Base-by-base conservation (phyloP, 108 stramenopile species). In the Schizochytrium sp. region DNA sequence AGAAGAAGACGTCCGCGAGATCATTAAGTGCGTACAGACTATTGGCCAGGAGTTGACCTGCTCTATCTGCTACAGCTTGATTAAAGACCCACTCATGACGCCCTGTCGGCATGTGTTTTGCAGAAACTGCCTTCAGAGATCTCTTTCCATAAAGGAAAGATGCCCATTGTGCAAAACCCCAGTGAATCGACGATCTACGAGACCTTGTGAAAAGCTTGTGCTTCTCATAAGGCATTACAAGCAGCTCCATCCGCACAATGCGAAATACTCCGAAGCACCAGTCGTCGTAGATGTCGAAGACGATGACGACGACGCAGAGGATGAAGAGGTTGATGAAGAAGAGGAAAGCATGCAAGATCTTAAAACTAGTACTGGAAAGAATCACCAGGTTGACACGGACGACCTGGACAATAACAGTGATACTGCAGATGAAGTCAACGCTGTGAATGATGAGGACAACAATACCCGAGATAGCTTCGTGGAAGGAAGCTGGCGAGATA, bases 11-110 rank as follows among this genome's bases (percentile, higher is more conserved):
- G 76, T 83, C 17, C 50, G 50, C 8, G 47, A 49, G 76, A 55
- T 83, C 55, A 28, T 83, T 38, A 7, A 83, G 76, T 49, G 50
- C 15, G 53, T 83, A 53, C 76, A 83, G 3, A n/a, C 53, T 38
- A 55, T 83, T 28, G 76, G 76, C 50, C 76, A 83, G 76, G 53
- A 49, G 28, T 28, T 83, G 76, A 83, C 76, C n/a, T 83, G 76
- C 76, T 49, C 76, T 5, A 83, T 83, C 53, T 83, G 76, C 53
- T 55, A 83, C 50, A 55, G 50, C 50, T 40, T 83, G 17, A n/a
- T 83, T 53, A 83, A 83, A 53, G 47, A 83, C 15, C 76, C 76
- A 5, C 5, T 55, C 45, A 83, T 55, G 76, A 83, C 76, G 3
- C 47, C 47, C 50, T 83, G 76, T 53, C n/a, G 47, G 40, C 76